Evolutionary conservation across 2,329 filamentous ascomycete genomes (phyloP).

Genomic region (Pseudogymnoascus verrucosus): DNA sequence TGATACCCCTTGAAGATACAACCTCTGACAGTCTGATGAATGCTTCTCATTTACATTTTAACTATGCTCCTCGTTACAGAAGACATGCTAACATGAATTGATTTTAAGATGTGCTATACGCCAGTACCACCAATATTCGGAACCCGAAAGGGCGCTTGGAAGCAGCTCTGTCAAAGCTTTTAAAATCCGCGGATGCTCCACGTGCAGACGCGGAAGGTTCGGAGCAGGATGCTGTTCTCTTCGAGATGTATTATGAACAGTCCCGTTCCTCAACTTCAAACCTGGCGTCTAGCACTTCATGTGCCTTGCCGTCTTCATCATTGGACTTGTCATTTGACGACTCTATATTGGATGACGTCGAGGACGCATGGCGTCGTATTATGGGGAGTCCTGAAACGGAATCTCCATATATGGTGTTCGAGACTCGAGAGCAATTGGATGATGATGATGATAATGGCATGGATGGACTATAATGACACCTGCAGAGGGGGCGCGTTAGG

Average conservation of each 20-base stretch:
- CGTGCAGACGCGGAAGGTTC: constrained; percentile 18
- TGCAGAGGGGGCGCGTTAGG: background rate
- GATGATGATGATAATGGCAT: constrained; percentile 47
- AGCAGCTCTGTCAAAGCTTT: constrained; percentile 35
- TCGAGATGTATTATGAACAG: constrained; percentile 50
- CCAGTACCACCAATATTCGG: constrained; percentile 19
- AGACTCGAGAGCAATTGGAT: constrained; percentile 57
- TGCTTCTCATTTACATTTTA: constrained; percentile 25
- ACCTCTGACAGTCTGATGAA: constrained; percentile 85
- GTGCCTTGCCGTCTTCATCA: constrained; percentile 49
- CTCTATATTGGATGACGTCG: constrained; percentile 55
- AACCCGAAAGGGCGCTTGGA: constrained; percentile 19
- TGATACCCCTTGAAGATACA: constrained; percentile 79
- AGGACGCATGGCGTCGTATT: constrained; percentile 55
- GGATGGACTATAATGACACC: background rate
- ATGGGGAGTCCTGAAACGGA: constrained; percentile 43
- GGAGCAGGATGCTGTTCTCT: constrained; percentile 32
- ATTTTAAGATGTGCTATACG: constrained; percentile 29
- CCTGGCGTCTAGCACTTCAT: constrained; percentile 34
- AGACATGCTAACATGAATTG: constrained; percentile 18
- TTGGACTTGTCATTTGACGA: constrained; percentile 71
- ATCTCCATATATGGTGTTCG: constrained; percentile 64
- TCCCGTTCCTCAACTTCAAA: constrained; percentile 23
- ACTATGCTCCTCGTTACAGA: constrained; percentile 9
- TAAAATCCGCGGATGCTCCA: constrained; percentile 20